Percentiles rank a stretch among this genome's conserved stretches.
Evolutionary conservation across 78 protist genomes (phyloP).

Genomic region (Monosiga brevicollis): DNA sequence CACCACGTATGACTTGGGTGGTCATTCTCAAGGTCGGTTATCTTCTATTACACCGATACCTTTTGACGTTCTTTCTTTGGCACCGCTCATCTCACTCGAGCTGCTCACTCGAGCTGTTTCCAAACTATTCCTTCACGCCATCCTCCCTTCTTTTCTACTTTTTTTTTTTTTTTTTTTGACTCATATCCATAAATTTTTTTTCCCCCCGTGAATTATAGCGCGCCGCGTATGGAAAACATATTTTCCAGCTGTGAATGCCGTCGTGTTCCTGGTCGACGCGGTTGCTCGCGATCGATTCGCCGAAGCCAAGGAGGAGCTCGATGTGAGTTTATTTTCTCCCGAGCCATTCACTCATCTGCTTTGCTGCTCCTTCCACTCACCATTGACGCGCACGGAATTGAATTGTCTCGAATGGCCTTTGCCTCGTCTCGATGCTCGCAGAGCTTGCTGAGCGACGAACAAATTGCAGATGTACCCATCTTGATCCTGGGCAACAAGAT

Average conservation of each 20-base stretch:
- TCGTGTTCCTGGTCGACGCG: constrained; percentile 93
- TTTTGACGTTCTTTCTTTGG: neutral
- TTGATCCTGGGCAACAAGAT: constrained; percentile 98
- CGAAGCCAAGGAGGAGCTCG: constrained; percentile 88
- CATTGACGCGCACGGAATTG: neutral
- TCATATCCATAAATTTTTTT: neutral
- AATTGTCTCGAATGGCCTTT: too few species aligned
- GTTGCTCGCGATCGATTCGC: constrained; percentile 72
- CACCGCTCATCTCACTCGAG: too few species aligned
- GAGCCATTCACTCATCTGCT: neutral
- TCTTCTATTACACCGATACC: too few species aligned
- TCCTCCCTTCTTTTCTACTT: neutral
- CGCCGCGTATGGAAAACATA: constrained; percentile 91
- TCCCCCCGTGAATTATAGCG: too few species aligned
- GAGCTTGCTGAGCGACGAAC: constrained; percentile 60
- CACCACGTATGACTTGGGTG: constrained; percentile 93
- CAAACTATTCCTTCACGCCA: neutral
- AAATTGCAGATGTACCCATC: constrained; percentile 85
- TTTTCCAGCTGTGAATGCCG: constrained; percentile 80
- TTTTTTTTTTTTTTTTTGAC: too few species aligned
- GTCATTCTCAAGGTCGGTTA: constrained; percentile 79
- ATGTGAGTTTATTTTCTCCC: constrained; percentile 21
- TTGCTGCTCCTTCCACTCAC: neutral
- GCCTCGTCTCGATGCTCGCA: too few species aligned
- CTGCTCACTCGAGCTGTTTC: too few species aligned